These are phyloP conservation scores for Asterella californica DNA, from an alignment of 225 moss, liverwort and hornwort genomes.

Conservation along the genomic window DNA sequence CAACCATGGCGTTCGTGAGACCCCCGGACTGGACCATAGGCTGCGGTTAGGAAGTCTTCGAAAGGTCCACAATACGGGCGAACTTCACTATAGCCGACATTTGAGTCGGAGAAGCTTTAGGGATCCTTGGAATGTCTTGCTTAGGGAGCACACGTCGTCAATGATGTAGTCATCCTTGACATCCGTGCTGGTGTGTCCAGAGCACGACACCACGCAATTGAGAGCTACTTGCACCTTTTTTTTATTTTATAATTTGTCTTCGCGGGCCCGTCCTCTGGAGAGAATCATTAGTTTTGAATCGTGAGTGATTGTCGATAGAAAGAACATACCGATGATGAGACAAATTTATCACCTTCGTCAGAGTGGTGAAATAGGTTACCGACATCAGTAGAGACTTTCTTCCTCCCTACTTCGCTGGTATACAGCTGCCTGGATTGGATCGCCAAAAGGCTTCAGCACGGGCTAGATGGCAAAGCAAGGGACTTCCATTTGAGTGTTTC, in stretches of 20 bases:
- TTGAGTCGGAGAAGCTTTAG: background rate
- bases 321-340: background rate
- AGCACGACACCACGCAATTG: background rate
- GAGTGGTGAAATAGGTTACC: conserved; percentile 2
- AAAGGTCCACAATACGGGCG: too few species aligned
- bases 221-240: background rate
- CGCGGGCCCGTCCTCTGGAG: conserved; percentile 4
- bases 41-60: background rate
- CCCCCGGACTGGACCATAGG: background rate
- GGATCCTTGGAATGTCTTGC: background rate
- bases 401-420: background rate
- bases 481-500: background rate
- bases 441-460: background rate
- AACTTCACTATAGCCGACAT: background rate
- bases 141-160: background rate
- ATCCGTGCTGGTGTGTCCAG: conserved; percentile 1
- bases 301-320: background rate
- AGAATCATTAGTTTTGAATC: background rate
- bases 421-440: conserved; percentile 2
- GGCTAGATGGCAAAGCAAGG: background rate
- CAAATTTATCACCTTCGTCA: background rate
- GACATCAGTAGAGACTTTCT: background rate
- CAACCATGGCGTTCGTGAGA: background rate
- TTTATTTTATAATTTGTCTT: background rate
- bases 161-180: background rate